These are phyloP conservation scores for Royoungia palumana DNA, from an alignment of 768 basidiomycete species.

Conservation along the genomic window DNA sequence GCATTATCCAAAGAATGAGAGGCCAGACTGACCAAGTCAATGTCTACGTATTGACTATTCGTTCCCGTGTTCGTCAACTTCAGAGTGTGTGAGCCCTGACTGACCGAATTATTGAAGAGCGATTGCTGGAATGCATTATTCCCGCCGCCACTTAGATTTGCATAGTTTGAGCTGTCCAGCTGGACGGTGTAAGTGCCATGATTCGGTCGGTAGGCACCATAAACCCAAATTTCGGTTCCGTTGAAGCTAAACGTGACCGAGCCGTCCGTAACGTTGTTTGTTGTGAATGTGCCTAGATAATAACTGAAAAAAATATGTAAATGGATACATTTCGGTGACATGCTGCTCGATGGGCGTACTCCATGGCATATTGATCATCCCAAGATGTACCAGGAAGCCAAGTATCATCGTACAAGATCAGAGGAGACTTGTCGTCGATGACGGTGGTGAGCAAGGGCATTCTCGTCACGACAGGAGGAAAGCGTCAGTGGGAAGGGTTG, in stretches of 20 bases:
- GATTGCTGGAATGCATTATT: conserved; percentile 36
- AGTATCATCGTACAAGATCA: conserved; percentile 25
- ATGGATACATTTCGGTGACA: neutral
- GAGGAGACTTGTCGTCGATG: conserved; percentile 33
- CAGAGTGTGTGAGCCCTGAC: conserved; percentile 36
- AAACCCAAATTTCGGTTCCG: conserved; percentile 48
- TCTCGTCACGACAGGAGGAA: neutral
- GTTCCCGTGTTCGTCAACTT: conserved; percentile 32
- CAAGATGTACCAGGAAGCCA: conserved; percentile 20
- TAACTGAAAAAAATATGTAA: conserved; percentile 31
- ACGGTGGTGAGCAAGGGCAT: conserved; percentile 27
- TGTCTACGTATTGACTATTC: conserved; percentile 37
- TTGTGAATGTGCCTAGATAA: conserved; percentile 38
- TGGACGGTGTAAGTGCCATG: conserved; percentile 45
- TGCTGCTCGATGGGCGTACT: conserved; percentile 7
- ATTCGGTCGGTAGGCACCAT: conserved; percentile 46
- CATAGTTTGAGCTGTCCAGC: conserved; percentile 36
- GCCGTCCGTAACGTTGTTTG: conserved; percentile 34
- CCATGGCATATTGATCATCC: conserved; percentile 10
- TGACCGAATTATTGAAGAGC: conserved; percentile 38
- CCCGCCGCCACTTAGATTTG: conserved; percentile 28
- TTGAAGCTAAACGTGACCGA: conserved; percentile 43
- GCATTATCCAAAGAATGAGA: neutral
- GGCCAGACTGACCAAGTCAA: conserved; percentile 40
- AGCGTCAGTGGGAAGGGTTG: too few relatives aligned